Percentiles rank a stretch among this genome's conserved stretches.
Conservation (phyloP, 2,329 filamentous ascomycete species). For the Anthostomella pinea region DNA sequence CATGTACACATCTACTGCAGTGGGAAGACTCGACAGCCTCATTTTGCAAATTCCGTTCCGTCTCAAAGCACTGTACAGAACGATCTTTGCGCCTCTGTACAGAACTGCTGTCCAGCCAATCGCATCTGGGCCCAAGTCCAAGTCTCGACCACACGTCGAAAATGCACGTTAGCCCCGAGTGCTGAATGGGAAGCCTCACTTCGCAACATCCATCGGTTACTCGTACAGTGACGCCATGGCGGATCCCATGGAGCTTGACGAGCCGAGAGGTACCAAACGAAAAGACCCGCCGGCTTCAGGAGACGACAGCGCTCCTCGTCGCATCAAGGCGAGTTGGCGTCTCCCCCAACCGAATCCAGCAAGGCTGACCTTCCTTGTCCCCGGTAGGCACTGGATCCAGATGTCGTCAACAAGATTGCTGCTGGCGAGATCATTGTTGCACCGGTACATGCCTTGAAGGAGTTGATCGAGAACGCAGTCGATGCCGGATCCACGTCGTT, state of each 20-base stretch:
- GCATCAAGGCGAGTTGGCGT: slow-evolving; percentile 45
- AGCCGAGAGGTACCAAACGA: slow-evolving; percentile 45
- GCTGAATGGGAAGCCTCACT: no score
- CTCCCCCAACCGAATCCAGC: neutral
- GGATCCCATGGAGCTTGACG: slow-evolving; percentile 46
- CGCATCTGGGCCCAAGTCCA: no score
- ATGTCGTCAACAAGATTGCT: slow-evolving; percentile 98
- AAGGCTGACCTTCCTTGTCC: slow-evolving; percentile 14
- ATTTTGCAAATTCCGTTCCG: no score
- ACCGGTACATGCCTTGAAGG: slow-evolving; percentile 92
- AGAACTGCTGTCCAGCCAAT: no score
- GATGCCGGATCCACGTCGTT: slow-evolving; percentile 93
- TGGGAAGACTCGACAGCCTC: no score
- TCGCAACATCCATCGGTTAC: neutral
- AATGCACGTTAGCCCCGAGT: no score
- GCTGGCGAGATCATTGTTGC: slow-evolving; percentile 98
- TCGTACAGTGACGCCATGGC: slow-evolving; percentile 18
- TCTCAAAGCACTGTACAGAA: no score
- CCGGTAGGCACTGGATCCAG: slow-evolving; percentile 73
- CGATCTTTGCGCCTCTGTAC: no score
- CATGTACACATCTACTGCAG: no score
- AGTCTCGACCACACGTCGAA: no score
- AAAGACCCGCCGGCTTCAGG: slow-evolving; percentile 41
- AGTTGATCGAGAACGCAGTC: slow-evolving; percentile 94
- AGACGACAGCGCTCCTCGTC: slow-evolving; percentile 33